Conservation (phyloP, 176 grass and related monocot genomes). For the Oryza rufipogon region DNA sequence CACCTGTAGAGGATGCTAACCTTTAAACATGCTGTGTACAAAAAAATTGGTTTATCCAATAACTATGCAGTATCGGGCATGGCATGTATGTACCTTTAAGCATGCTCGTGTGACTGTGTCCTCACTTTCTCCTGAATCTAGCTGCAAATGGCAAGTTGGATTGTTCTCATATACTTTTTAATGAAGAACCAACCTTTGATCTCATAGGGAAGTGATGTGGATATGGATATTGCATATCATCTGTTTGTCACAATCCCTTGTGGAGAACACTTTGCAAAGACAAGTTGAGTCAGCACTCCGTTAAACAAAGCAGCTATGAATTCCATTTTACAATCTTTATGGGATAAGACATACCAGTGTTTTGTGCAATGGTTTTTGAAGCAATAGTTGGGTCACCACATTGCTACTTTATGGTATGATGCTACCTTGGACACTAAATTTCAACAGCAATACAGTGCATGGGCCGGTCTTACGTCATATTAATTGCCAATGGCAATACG, state of each 20-base stretch:
- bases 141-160: constrained; percentile 3
- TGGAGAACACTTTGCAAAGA: constrained; percentile 2
- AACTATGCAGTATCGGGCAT: not conserved
- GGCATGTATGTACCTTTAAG: constrained; percentile 10
- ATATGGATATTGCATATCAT: not conserved
- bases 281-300: not conserved
- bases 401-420: not conserved
- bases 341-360: constrained; percentile 10
- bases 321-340: not conserved
- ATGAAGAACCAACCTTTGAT: constrained; percentile 18
- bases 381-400: constrained; percentile 12
- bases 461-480: not conserved
- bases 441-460: not conserved
- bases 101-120: not conserved
- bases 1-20: not conserved
- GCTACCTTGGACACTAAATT: not conserved
- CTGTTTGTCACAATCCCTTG: not conserved
- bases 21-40: not conserved
- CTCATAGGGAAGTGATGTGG: not conserved
- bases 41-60: not conserved
- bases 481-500: not conserved
- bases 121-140: not conserved
- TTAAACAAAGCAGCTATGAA: not conserved
- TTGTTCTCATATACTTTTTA: not conserved
- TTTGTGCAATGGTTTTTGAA: not conserved